These are phyloP conservation scores for Eucalyptus albens DNA, from an alignment of 345 rosid species.

Conservation along the genomic window DNA sequence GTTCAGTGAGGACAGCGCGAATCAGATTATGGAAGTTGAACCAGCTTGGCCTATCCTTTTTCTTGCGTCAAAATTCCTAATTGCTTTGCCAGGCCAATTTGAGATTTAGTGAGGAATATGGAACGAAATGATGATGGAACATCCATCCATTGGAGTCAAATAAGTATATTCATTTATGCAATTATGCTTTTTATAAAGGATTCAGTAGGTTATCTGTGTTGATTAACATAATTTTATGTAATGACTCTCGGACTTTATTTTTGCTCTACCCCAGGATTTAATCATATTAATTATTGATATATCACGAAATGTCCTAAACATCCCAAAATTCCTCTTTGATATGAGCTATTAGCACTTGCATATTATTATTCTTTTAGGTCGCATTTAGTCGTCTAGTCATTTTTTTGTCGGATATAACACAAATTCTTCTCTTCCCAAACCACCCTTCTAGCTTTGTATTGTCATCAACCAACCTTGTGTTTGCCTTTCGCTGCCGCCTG, in stretches of 20 bases:
- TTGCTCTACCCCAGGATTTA: neutral
- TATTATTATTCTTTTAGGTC: neutral
- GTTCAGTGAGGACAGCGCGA: neutral
- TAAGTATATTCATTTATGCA: neutral
- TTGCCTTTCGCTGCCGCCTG: neutral
- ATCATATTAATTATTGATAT: neutral
- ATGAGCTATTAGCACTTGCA: neutral
- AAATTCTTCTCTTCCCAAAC: neutral
- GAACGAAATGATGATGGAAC: neutral
- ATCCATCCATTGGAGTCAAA: neutral
- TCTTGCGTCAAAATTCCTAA: neutral
- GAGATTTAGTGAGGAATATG: neutral
- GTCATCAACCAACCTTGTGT: accelerated
- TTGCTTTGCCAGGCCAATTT: neutral
- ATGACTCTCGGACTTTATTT: neutral
- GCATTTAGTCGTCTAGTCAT: neutral
- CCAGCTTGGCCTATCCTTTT: neutral
- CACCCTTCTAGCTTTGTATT: too few species aligned
- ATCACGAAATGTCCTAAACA: neutral
- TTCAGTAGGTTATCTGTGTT: neutral
- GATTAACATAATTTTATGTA: neutral
- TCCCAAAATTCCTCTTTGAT: neutral
- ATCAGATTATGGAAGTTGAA: neutral
- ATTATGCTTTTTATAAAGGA: neutral
- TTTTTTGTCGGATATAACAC: neutral